Percentiles rank a stretch among this genome's conserved stretches.
Evolutionary conservation across 805 yeast genomes (phyloP).

Genomic region (Suhomyces prunicola): DNA sequence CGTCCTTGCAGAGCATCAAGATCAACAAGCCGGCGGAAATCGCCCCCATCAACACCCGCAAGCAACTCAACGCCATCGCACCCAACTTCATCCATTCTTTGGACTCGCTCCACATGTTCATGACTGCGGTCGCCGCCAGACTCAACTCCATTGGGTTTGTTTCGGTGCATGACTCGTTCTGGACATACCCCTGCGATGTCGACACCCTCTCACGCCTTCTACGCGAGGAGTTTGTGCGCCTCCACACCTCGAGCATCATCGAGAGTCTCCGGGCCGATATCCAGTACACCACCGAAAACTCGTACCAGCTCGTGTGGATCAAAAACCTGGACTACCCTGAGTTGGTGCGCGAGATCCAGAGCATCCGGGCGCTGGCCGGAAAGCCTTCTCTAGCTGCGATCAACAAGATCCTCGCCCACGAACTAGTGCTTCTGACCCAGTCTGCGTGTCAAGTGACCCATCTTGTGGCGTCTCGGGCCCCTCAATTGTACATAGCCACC

Average conservation of each 20-base stretch:
- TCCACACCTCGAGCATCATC: conserved; percentile 28
- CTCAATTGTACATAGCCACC: neutral
- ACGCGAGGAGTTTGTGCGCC: conserved; percentile 33
- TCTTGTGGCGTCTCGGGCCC: neutral
- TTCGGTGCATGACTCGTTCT: conserved; percentile 43
- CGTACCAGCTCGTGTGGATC: conserved; percentile 35
- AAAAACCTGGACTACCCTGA: conserved; percentile 6
- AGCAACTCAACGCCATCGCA: conserved; percentile 38
- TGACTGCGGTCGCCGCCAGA: conserved; percentile 30
- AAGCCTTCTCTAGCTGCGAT: conserved; percentile 4
- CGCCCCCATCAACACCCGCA: conserved; percentile 24
- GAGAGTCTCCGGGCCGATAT: conserved; percentile 26
- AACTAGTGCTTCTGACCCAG: conserved; percentile 8
- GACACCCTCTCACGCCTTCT: conserved; percentile 22
- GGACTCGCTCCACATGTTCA: conserved; percentile 38
- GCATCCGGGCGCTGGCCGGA: conserved; percentile 2
- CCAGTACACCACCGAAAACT: conserved; percentile 16
- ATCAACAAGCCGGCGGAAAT: conserved; percentile 16
- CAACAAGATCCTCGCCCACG: conserved; percentile 12
- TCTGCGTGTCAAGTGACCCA: neutral
- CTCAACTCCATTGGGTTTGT: conserved; percentile 25
- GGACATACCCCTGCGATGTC: conserved; percentile 39
- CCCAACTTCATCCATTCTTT: conserved; percentile 44
- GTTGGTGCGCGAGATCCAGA: conserved; percentile 9
- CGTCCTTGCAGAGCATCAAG: conserved; percentile 22